Base-by-base conservation (phyloP, 75 land plant genomes). In the Selaginella tamariscina region DNA sequence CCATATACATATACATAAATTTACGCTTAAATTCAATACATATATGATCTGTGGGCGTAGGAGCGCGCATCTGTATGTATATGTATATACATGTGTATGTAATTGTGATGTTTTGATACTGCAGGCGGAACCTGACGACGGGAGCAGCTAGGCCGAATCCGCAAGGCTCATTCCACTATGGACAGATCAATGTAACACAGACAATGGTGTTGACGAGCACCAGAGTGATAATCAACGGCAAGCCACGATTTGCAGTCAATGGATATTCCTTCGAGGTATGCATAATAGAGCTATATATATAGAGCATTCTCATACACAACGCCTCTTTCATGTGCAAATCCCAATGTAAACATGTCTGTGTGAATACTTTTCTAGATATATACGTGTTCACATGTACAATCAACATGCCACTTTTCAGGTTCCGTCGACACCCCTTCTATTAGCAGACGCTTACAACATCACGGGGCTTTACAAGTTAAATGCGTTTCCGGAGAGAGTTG, bases 111-210 rank as follows among this genome's bases (percentile, higher is more conserved):
- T n/a, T 39, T 39, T 39, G 49, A 5, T 15, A 39, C 64, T 68
- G 30, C 24, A 90, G 90, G 73, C 79, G 84, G 85, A 90, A 90
- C 68, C 70, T 90, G 82, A 87, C 96, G 21, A 80, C 96, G 23
- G 88, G 77, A 69, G 91, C 96, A 32, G 91, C 96, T 1, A 71
- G 90, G 68, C 91, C 86, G 0, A 90, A 90, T 55, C 91, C 91
- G 1, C 96, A 90, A 54, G 96, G 96, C 0, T 86, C 96, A 22
- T 90, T 72, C 70, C 86, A 87, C 66, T 90, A 86, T 68, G 96
- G 90, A 5, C 63, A 28, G 30, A 80, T 90, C 33, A 83, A 72
- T 0, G 63, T 80, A 0, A 64, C 77, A 24, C 57, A 84, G 22
- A 88, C 93, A 2, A 78, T 85, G 59, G 55, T 75, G 33, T 79